Evolutionary conservation across 2,329 filamentous ascomycete genomes (phyloP), one percentile per base, ranked within the genome.

Genomic region (Ceratocystiopsis brevicomis): DNA sequence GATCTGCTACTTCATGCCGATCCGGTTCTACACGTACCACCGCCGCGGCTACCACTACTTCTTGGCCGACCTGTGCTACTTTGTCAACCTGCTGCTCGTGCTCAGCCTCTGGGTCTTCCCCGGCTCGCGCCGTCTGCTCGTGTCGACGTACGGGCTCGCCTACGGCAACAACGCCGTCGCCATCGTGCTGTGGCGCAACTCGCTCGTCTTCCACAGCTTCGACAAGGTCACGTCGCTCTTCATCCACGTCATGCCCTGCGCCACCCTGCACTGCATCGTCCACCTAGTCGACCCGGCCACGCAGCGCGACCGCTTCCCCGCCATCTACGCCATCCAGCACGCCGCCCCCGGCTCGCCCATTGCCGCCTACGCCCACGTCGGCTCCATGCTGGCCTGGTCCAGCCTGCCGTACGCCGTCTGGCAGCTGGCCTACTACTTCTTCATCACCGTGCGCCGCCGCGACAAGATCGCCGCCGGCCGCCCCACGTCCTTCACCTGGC

Each of bases 141-240:
- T 92, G 50, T 78, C 85, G 51, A 80, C 84, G 1, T 98, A 87
- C 60, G 96, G 90, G 55, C 68, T 98, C 33, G 83, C 87, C 11
- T 92, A 84, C 56, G 90, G 90, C 49, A 98, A 98, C 62, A 98
- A 98, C 57, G 90, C 90, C 17, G 78, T 95, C 39, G 90, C 90
- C 13, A 96, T 98, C 58, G 86, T 90, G 57, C 90, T 98, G 87
- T 98, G 90, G 90, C 78, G 90, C 50, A 98, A 98, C 59, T 95
- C 87, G 32, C 73, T 98, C 56, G 90, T 98, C 39, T 98, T 98
- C 60, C 90, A 98, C 66, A 93, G 85, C 56, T 78, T 98, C 61
- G 90, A 98, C 68, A 98, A 98, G 62, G 86, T 96, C 48, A 92
- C 87, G 13, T 90, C 84, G 57, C 70, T 98, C n/a, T 98, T 98